A percentile compares a stretch with the other conserved stretches of the same genome.
These are phyloP conservation scores for Komagataella populi DNA, from an alignment of 805 yeast genomes.

Conservation along the genomic window DNA sequence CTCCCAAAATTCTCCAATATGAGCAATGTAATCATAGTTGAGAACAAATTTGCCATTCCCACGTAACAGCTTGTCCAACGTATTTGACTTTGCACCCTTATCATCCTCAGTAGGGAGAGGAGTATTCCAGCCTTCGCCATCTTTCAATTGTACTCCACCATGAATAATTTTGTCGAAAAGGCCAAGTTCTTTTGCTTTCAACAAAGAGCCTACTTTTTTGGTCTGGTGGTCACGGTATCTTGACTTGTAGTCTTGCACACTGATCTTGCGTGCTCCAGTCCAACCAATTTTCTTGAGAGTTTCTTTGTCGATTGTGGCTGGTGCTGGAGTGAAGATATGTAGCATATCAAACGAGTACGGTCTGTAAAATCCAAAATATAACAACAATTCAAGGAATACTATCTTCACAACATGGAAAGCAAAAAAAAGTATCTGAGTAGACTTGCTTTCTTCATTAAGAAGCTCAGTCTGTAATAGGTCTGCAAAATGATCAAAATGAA, in stretches of 20 bases:
- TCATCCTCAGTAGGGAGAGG: conserved; percentile 26
- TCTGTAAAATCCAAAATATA: conserved; percentile 66
- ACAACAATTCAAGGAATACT: conserved; percentile 34
- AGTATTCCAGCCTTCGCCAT: conserved; percentile 77
- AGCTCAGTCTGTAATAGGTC: conserved; percentile 34
- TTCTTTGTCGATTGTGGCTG: conserved; percentile 29
- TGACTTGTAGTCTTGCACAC: conserved; percentile 57
- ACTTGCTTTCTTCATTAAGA: conserved; percentile 20
- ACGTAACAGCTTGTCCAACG: conserved; percentile 17
- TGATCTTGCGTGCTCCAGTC: conserved; percentile 82
- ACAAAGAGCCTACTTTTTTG: conserved; percentile 58
- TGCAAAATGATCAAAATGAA: conserved; percentile 30
- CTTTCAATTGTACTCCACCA: conserved; percentile 49
- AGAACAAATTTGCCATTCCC: conserved; percentile 32
- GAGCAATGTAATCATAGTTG: conserved; percentile 40
- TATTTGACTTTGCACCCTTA: conserved; percentile 18
- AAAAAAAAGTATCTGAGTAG: conserved; percentile 58
- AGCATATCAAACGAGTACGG: conserved; percentile 41
- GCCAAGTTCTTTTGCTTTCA: conserved; percentile 67
- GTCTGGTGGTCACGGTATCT: conserved; percentile 51
- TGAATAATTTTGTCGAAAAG: conserved; percentile 40
- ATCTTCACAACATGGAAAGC: conserved; percentile 57
- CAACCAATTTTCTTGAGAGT: conserved; percentile 64
- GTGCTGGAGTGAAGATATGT: conserved; percentile 19
- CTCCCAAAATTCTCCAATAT: conserved; percentile 21